phyloP scores from a whole-genome alignment of 2,329 filamentous ascomycete genomes.

The Metarhizium guizhouense region DNA sequence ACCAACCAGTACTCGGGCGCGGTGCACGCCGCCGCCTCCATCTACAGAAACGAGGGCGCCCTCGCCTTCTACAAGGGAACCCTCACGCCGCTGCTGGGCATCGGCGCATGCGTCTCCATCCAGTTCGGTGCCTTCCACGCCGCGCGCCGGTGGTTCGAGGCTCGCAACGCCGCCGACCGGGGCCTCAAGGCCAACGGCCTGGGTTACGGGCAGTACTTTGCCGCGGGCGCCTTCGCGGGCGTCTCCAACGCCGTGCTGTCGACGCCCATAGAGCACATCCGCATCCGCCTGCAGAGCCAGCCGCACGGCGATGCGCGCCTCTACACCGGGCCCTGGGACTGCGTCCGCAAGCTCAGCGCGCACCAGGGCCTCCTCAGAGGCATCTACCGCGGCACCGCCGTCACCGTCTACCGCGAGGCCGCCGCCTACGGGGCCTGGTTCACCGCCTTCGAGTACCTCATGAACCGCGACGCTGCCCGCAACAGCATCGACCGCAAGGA shows the following conservation, averaged over 20 bases:
- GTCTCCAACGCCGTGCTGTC: conserved; percentile 84
- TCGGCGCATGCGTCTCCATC: conserved; percentile 95
- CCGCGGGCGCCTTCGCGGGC: conserved; percentile 84
- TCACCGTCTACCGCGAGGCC: conserved; percentile 82
- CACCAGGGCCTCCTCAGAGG: conserved; percentile 57
- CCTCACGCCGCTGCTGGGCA: conserved; percentile 85
- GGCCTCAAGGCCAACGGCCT: conserved; percentile 43
- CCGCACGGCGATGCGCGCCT: conserved; percentile 74
- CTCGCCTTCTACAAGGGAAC: conserved; percentile 98
- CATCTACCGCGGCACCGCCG: conserved; percentile 78
- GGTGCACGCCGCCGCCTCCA: conserved; percentile 69
- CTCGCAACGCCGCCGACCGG: conserved; percentile 58
- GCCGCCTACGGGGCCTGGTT: conserved; percentile 97
- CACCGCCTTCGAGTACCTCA: conserved; percentile 87
- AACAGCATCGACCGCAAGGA: conserved; percentile 69
- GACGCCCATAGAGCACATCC: conserved; percentile 90
- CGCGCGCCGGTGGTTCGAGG: conserved; percentile 78
- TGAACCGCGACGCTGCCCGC: conserved; percentile 78
- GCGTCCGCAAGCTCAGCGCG: conserved; percentile 71
- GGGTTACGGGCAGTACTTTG: conserved; percentile 79
- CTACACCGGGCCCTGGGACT: conserved; percentile 81
- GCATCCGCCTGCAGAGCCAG: conserved; percentile 92
- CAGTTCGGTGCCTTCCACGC: conserved; percentile 97
- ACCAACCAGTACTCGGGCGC: conserved; percentile 73
- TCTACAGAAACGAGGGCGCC: conserved; percentile 80